Evolutionary conservation across 75 land plant genomes (phyloP).

Genomic region (Isoetes taiwanensis): DNA sequence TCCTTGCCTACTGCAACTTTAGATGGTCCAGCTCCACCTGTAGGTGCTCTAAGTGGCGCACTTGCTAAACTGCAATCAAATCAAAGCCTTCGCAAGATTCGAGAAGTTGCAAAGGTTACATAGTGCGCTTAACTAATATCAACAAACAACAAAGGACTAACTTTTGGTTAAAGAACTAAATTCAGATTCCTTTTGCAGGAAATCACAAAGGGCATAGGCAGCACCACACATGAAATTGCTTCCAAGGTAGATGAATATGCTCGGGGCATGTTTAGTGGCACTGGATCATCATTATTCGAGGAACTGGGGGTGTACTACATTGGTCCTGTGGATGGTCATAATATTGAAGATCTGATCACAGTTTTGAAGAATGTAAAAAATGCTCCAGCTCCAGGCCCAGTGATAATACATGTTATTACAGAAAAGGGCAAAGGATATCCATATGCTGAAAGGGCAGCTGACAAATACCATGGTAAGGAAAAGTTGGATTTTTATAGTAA

Average conservation of each 20-base stretch:
- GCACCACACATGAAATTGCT: slow-evolving; percentile 64
- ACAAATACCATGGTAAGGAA: slow-evolving; percentile 78
- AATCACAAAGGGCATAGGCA: slow-evolving; percentile 75
- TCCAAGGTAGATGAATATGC: slow-evolving; percentile 91
- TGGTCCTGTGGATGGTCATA: slow-evolving; percentile 84
- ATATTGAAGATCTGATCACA: slow-evolving; percentile 54
- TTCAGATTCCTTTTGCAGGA: too few species aligned
- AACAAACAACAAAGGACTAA: too few species aligned
- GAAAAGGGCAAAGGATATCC: slow-evolving; percentile 88
- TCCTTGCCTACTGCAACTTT: slow-evolving; percentile 30
- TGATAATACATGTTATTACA: slow-evolving; percentile 70
- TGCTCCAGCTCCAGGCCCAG: slow-evolving; percentile 68
- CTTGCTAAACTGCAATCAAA: slow-evolving; percentile 49
- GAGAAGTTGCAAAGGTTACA: too few species aligned
- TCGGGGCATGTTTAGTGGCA: slow-evolving; percentile 88
- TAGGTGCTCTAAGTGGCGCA: slow-evolving; percentile 38
- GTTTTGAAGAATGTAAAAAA: slow-evolving; percentile 68
- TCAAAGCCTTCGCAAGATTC: slow-evolving; percentile 36
- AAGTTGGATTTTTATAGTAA: too few species aligned
- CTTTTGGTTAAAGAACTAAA: too few species aligned
- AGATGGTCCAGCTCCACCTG: slow-evolving; percentile 28
- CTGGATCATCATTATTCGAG: slow-evolving; percentile 71
- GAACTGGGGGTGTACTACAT: slow-evolving; percentile 87
- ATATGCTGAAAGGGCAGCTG: slow-evolving; percentile 66
- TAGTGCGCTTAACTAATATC: too few species aligned